Evolutionary conservation across 345 rosid genomes (phyloP), one percentile per base, ranked within the genome.

Genomic region (Sonneratia alba): DNA sequence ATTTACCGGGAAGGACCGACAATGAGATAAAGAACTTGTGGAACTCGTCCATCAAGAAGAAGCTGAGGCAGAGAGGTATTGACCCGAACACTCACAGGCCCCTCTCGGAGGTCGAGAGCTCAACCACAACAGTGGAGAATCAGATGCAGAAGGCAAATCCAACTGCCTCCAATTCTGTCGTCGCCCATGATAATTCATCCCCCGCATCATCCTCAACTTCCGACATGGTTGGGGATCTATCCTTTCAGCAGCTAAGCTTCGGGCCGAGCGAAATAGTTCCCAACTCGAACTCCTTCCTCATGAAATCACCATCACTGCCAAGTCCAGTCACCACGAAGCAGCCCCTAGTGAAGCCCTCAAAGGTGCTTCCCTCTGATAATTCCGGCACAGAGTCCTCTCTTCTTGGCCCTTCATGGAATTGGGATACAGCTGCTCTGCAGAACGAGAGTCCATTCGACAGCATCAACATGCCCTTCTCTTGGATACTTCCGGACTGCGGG

Each of bases 31-130:
- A 87, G 79, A 87, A 87, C 76, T 74, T 84, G 24, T 87, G 92
- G 92, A 87, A 87, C 77, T 85, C 92, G 51, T 70, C 85, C 61
- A 84, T 87, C 48, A 86, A 84, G 78, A 87, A 86, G 89, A 87
- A 87, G 77, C 85, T 87, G 36, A 87, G 73, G 74, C 82, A 83
- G 74, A 80, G 77, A 73, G 92, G 89, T 37, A 86, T 87, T 76
- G 92, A 87, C 37, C 92, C 89, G 42, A 83, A 80, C 73, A 84
- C 89, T 56, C 92, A 87, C 81, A 83, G 77, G 64, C 87, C 87
- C 45, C 81, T 91, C 37, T 72, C 91, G 1, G 84, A 80, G 75
- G 76, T 76, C 71, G 90, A 83, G 78, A 47, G 51, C 51, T 47
- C 51, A 10, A 47, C 51, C 51, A 47, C 51, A 47, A 13, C 51